Evolutionary conservation across 352 stramenopile genomes (phyloP).

Genomic region (Sclerospora graminicola): DNA sequence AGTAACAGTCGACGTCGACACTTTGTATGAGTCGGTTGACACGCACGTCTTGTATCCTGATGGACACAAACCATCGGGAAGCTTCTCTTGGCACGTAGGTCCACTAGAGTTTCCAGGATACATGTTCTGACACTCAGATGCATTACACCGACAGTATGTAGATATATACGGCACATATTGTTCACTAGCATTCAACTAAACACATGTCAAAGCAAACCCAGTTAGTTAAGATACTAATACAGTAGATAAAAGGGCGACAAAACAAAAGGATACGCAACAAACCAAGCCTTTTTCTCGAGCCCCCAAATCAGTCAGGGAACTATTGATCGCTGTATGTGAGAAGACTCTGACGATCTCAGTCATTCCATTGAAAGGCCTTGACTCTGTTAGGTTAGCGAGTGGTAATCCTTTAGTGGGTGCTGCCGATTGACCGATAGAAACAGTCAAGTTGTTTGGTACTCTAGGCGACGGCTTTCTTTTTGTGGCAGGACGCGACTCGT

Average conservation of each 20-base stretch:
- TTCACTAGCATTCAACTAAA: conserved; percentile 9
- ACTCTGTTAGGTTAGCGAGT: conserved; percentile 2
- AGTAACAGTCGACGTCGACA: conserved; percentile 40
- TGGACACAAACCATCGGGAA: conserved; percentile 40
- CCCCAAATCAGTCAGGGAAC: conserved; percentile 14
- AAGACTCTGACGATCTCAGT: conserved; percentile 18
- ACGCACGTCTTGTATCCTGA: conserved; percentile 55
- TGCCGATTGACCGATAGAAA: neutral
- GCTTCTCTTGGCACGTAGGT: conserved; percentile 36
- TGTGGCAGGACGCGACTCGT: neutral
- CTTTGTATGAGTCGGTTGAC: conserved; percentile 65
- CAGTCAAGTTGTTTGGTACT: conserved; percentile 3
- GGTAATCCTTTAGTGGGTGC: conserved; percentile 13
- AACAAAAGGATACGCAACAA: conserved; percentile 1
- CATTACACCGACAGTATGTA: conserved; percentile 56
- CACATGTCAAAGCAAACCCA: conserved; percentile 2
- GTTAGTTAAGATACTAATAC: conserved; percentile 2
- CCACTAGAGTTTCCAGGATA: conserved; percentile 32
- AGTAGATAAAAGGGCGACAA: neutral
- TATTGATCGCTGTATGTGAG: conserved; percentile 17
- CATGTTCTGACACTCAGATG: conserved; percentile 59
- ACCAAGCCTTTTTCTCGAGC: conserved; percentile 11
- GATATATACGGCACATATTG: conserved; percentile 37
- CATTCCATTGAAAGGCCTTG: conserved; percentile 2
- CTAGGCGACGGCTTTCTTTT: conserved; percentile 1